Evolutionary conservation across 352 stramenopile species (phyloP).

Genomic region (Phytopythium mirpurense): DNA sequence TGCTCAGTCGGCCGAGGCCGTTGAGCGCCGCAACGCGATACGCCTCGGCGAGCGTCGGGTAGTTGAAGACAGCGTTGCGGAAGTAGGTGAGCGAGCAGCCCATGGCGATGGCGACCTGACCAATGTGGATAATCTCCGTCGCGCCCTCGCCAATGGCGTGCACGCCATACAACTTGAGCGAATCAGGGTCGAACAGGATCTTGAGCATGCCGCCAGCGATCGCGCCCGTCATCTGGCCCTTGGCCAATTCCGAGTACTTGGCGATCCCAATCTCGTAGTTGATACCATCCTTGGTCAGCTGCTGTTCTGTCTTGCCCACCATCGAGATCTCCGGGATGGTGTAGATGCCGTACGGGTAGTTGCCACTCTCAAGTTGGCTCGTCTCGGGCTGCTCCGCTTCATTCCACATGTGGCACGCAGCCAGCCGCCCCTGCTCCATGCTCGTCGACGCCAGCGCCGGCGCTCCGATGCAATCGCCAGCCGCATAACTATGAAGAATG

Average conservation of each 20-base stretch:
- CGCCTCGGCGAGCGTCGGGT: constrained; percentile 87
- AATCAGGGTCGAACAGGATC: constrained; percentile 81
- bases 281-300: constrained; percentile 72
- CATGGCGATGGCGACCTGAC: constrained; percentile 87
- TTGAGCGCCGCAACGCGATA: constrained; percentile 88
- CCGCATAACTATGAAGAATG: constrained; percentile 55
- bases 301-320: constrained; percentile 87
- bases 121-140: constrained; percentile 91
- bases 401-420: constrained; percentile 85
- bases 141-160: constrained; percentile 87
- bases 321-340: constrained; percentile 91
- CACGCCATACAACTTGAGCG: constrained; percentile 80
- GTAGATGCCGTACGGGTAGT: constrained; percentile 91
- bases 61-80: constrained; percentile 90
- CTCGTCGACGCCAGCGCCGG: constrained; percentile 84
- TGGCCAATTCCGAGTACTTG: constrained; percentile 85
- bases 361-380: constrained; percentile 68
- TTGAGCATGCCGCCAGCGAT: constrained; percentile 82
- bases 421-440: constrained; percentile 86
- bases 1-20: constrained; percentile 80
- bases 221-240: constrained; percentile 86
- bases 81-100: constrained; percentile 84
- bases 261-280: constrained; percentile 87
- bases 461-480: constrained; percentile 86
- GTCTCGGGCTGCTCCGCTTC: constrained; percentile 45